Percentiles rank a stretch among this genome's conserved stretches.
phyloP scores from a whole-genome alignment of 805 yeast genomes.

The Nakazawaea ishiwadae region DNA sequence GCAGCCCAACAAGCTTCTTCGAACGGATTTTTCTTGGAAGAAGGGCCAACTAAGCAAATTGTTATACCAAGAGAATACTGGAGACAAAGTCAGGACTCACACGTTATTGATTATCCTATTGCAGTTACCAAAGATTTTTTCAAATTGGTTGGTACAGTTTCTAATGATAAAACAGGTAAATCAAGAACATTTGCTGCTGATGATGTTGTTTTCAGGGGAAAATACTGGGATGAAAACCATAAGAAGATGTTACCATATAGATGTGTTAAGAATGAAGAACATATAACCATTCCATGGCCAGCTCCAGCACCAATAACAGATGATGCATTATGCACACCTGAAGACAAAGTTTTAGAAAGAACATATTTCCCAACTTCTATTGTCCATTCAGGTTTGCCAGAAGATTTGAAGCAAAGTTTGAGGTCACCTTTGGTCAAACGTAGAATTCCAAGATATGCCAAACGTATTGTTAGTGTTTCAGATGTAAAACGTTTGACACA shows the following conservation, averaged over 20 bases:
- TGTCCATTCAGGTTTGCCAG: slow-evolving; percentile 65
- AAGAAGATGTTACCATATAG: slow-evolving; percentile 74
- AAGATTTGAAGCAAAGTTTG: slow-evolving; percentile 57
- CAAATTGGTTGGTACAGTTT: slow-evolving; percentile 74
- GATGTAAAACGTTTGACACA: slow-evolving; percentile 61
- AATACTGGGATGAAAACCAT: slow-evolving; percentile 70
- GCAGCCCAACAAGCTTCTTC: slow-evolving; percentile 52
- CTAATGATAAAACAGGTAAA: slow-evolving; percentile 55
- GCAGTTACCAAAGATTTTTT: slow-evolving; percentile 56
- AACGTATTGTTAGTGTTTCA: slow-evolving; percentile 44
- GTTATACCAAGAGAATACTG: slow-evolving; percentile 72
- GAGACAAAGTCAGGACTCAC: slow-evolving; percentile 67
- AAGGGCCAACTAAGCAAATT: slow-evolving; percentile 57
- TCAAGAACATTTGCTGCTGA: slow-evolving; percentile 75
- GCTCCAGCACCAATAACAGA: slow-evolving; percentile 57
- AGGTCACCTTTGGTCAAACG: slow-evolving; percentile 72
- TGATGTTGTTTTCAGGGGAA: slow-evolving; percentile 60
- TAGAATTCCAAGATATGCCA: slow-evolving; percentile 33
- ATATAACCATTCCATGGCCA: slow-evolving; percentile 87
- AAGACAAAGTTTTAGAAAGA: slow-evolving; percentile 58
- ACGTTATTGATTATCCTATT: slow-evolving; percentile 65
- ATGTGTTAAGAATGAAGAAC: slow-evolving; percentile 63
- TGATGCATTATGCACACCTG: slow-evolving; percentile 52
- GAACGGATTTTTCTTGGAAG: slow-evolving; percentile 63
- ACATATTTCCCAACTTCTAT: slow-evolving; percentile 70